phyloP scores from a whole-genome alignment of 2,329 filamentous ascomycete genomes.

The Leptographium wingfieldii region DNA sequence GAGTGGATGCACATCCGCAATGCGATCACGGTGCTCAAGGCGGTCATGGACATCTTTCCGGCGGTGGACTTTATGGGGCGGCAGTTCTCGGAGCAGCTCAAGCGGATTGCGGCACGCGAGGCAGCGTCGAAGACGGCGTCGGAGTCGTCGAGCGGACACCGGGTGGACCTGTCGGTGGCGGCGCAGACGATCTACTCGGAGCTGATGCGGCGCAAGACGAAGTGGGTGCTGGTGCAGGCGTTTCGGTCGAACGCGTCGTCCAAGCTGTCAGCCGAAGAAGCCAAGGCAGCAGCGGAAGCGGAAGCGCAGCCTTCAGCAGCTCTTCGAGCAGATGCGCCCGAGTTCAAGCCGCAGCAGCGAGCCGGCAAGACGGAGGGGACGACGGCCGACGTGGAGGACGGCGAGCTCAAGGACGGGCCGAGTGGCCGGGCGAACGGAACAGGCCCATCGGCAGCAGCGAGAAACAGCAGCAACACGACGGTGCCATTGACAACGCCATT shows the following conservation, averaged over 20 bases:
- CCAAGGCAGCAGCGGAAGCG: conserved; percentile 12
- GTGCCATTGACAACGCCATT: neutral
- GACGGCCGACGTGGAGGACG: conserved; percentile 51
- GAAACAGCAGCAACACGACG: neutral
- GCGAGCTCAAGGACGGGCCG: conserved; percentile 51
- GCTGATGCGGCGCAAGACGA: conserved; percentile 51
- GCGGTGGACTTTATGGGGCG: conserved; percentile 79
- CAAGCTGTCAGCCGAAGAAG: conserved; percentile 7
- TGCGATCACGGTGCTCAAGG: conserved; percentile 78
- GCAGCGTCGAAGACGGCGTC: conserved; percentile 31
- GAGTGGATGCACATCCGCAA: conserved; percentile 99
- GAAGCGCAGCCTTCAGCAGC: conserved; percentile 17
- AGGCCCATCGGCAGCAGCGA: neutral
- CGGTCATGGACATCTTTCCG: conserved; percentile 71
- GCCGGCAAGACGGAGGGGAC: conserved; percentile 11
- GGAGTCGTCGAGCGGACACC: conserved; percentile 35
- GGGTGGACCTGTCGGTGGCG: conserved; percentile 63
- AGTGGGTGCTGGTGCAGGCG: conserved; percentile 63
- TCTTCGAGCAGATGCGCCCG: conserved; percentile 44
- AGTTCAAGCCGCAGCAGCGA: conserved; percentile 45
- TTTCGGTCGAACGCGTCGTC: conserved; percentile 47
- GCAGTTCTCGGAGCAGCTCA: conserved; percentile 49
- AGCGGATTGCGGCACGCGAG: conserved; percentile 53
- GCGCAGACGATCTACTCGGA: conserved; percentile 60
- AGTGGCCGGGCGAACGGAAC: neutral